Conservation (phyloP, 2,329 filamentous ascomycete species). For the Aspergillus hortae region DNA sequence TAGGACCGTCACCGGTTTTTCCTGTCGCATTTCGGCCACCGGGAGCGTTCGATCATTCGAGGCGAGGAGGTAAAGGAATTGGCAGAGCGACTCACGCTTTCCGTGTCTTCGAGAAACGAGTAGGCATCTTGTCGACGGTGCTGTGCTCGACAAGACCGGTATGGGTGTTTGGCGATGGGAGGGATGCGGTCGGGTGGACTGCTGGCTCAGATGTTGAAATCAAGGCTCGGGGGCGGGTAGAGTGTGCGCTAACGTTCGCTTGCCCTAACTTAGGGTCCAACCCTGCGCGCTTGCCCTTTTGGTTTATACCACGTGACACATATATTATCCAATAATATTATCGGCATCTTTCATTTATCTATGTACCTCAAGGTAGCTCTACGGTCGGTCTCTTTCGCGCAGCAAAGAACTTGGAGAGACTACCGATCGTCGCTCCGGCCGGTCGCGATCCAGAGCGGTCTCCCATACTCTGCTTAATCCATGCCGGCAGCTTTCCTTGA, state of each 20-base stretch:
- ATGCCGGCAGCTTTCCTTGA: constrained; percentile 74
- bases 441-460: constrained; percentile 19
- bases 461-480: constrained; percentile 72
- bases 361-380: neutral
- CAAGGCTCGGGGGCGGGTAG: constrained; percentile 29
- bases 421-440: constrained; percentile 23
- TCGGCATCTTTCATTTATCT: neutral
- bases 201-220: constrained; percentile 35
- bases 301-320: neutral
- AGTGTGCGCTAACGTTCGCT: constrained; percentile 39
- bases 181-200: constrained; percentile 29
- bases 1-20: neutral
- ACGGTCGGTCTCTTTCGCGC: constrained; percentile 1
- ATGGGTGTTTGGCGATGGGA: constrained; percentile 33
- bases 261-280: constrained; percentile 33
- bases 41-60: constrained; percentile 13
- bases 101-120: constrained; percentile 49
- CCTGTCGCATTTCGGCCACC: constrained; percentile 9
- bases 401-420: constrained; percentile 33
- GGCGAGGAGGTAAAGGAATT: constrained; percentile 15
- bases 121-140: constrained; percentile 49
- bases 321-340: constrained; percentile 5
- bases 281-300: constrained; percentile 18
- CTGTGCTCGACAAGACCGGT: constrained; percentile 39
- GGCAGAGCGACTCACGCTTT: constrained; percentile 43